phyloP scores from a whole-genome alignment of 306 rosid species.

The Castanea sativa region DNA sequence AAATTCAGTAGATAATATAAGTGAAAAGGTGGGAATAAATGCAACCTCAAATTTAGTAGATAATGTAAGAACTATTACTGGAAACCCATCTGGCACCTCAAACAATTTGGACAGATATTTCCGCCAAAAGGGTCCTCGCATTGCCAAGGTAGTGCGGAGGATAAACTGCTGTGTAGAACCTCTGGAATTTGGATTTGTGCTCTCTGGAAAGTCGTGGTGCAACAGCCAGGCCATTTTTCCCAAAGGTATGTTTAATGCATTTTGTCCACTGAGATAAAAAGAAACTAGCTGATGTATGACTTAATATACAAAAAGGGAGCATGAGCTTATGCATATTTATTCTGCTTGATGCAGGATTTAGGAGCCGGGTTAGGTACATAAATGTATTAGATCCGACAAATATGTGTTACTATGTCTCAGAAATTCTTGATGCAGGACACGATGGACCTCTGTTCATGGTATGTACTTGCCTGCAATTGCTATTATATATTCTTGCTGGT shows the following conservation, averaged over 20 bases:
- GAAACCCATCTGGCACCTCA: slow-evolving; percentile 50
- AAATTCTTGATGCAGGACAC: slow-evolving; percentile 81
- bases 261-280: slow-evolving; percentile 5
- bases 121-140: slow-evolving; percentile 96
- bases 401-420: slow-evolving; percentile 76
- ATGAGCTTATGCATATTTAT: slow-evolving; percentile 31
- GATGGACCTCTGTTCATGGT: slow-evolving; percentile 93
- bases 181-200: slow-evolving; percentile 77
- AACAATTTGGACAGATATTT: slow-evolving; percentile 53
- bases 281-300: slow-evolving; percentile 19
- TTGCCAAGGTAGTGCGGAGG: slow-evolving; percentile 93
- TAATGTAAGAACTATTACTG: slow-evolving; percentile 43
- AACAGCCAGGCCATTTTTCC: slow-evolving; percentile 90
- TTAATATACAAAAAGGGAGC: neutral
- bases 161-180: slow-evolving; percentile 95
- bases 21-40: neutral
- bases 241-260: slow-evolving; percentile 51
- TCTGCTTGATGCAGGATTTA: slow-evolving; percentile 74
- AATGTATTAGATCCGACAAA: slow-evolving; percentile 73
- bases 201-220: slow-evolving; percentile 92
- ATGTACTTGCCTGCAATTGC: slow-evolving; percentile 23
- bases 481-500: neutral
- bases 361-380: slow-evolving; percentile 83
- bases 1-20: slow-evolving; percentile 45
- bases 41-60: slow-evolving; percentile 43